Evolutionary conservation across 202 grass and related monocot species (phyloP), one percentile per base, ranked within the genome.

Genomic region (Brachypodium distachyon): DNA sequence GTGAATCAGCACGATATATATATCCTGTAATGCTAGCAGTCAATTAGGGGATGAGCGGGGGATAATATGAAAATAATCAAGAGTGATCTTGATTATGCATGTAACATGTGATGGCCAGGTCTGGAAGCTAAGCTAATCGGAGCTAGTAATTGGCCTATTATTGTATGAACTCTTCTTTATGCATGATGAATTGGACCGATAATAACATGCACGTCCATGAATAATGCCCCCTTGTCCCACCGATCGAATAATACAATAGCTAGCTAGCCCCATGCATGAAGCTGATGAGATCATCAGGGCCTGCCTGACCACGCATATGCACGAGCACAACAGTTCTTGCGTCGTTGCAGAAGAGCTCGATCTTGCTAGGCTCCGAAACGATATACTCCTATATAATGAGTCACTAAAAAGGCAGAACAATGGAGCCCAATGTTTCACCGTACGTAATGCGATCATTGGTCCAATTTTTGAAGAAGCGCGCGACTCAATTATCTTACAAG

Each of bases 111-210:
- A 58, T n/a, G 39, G 23, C n/a, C n/a, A 62, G 46, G 36, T 59
- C 13, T 69, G 61, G 16, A 88, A 51, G 80, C 61, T 76, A 70
- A 80, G 22, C 68, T 47, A 32, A 26, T 46, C 16, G 37, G 39
- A 33, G 73, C 76, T 31, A 57, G 67, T n/a, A n/a, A n/a, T 43
- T 70, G 10, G 19, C 3, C 22, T 60, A 41, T 50, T 43, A 25
- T 66, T 65, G 22, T 27, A 51, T 29, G 69, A 46, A 67, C 39
- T 12, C 52, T 6, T 50, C 9, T 73, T 55, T 19, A 73, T 54
- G 70, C 51, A 62, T 53, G 42, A 29, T 37, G 47, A 21, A 51
- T 17, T 21, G n/a, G 48, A 9, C 48, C 48, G n/a, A n/a, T n/a
- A n/a, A n/a, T n/a, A n/a, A 50, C 19, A 34, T 52, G 34, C 16